Base-by-base conservation (phyloP, 805 yeast species). In the Pichia phayaonensis region DNA sequence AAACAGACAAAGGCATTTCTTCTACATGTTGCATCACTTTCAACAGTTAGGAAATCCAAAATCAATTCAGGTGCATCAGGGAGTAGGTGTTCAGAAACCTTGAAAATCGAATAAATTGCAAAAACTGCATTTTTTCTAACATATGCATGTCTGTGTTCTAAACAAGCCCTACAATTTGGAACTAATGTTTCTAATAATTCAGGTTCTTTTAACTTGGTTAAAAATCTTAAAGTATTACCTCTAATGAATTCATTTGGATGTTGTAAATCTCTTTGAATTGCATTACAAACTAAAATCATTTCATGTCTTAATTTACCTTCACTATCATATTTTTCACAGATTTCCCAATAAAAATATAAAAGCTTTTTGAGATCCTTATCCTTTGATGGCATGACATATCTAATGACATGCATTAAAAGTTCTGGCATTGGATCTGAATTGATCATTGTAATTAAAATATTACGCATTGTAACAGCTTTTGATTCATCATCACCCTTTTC, bases 221-320 rank as follows among this genome's bases (percentile, higher is more conserved):
- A 76, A 68, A 90, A 92, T 62, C 98, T 81, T 68, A 94, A 75
- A 11, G 98, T 92, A 62, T 89, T 89, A 59, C 99, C 99, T 62
- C 98, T 81, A 57, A 94, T 85, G 66, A 84, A 94, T 70, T 94
- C 99, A 73, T 94, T 94, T 47, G 99, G 97, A 71, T 95, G 99
- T 71, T 90, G 97, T 60, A 94, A 78, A 67, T 94, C 99, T 68
- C 90, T 90, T 69, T 94, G 95, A 62, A 94, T 89, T 48, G 98
- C 97, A 68, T 95, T 95, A 73, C 98, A 94, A 46, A 92, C 98
- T 56, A 94, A 80, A 69, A 95, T 92, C 98, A 94, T 94, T 72
- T 94, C 99, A 68, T 92, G 98, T 71, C 88, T 88, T 76, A 95
- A 79, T 67, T 88, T 89, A 4, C 98, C 98, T 48, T 85, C 85